Evolutionary conservation across 495 filamentous ascomycete genomes (phyloP), one percentile per base, ranked within the genome.

Genomic region (Penicillium salamii): DNA sequence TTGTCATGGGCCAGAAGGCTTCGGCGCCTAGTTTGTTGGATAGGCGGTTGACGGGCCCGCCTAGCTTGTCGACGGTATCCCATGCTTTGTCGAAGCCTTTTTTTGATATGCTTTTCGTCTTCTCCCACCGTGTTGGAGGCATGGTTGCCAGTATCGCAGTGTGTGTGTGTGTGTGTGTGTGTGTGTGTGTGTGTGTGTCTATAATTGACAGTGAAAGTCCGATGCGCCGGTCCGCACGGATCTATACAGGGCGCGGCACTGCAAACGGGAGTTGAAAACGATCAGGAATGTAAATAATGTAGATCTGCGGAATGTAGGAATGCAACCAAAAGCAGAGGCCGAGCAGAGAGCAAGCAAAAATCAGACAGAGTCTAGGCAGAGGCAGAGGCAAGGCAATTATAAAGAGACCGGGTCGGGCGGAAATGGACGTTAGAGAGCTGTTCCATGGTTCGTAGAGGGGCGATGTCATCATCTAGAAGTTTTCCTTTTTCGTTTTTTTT

Each of bases 1-100:
- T 72, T 12, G 76, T 82, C 50, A 85, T 88, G 11, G 89, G 89
- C 87, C 87, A 90, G 62, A 91, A 90, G 3, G 86, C 85, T 61
- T 93, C 89, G 20, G 79, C 78, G 39, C 87, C 87, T 9, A 91
- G 70, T 50, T 79, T 82, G 66, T 91, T 88, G 11, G 82, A 84
- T 1, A 90, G 62, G 37, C 77, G 81, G 60, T 91, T 90, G 46
- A 90, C 80, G n/a, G 89, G 87, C 29, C 75, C 78, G 13, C 83
- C 81, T 19, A 79, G 66, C 37, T 78, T 78, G 53, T 80, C 77
- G 52, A 78, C 63, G 24, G 72, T 58, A 12, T 71, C 58, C 67
- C 74, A 79, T 63, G 76, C 75, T 55, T 80, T 79, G 46, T 79
- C 76, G 57, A 79, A 80, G 37, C 77, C 77, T 49, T 76, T 75